These are phyloP conservation scores for Tuber borchii DNA, from an alignment of 495 filamentous ascomycete genomes.

Conservation along the genomic window DNA sequence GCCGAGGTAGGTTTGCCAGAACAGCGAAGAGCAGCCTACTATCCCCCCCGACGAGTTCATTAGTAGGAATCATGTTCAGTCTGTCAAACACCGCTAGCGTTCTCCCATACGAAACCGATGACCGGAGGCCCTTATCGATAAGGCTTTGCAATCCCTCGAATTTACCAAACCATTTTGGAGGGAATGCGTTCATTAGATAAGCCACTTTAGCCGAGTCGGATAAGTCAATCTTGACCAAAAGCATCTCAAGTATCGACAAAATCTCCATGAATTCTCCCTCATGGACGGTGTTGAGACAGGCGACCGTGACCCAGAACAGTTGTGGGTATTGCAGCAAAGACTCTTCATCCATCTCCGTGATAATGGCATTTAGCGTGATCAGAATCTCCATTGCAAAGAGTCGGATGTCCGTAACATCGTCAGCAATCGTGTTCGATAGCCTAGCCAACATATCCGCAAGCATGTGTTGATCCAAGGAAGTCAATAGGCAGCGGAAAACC, in stretches of 20 bases:
- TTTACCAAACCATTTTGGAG: conserved; percentile 77
- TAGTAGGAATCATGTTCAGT: conserved; percentile 71
- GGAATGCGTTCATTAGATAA: conserved; percentile 67
- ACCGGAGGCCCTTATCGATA: conserved; percentile 84
- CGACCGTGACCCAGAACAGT: conserved; percentile 94
- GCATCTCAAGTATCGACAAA: conserved; percentile 81
- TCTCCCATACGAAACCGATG: conserved; percentile 67
- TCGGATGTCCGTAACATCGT: conserved; percentile 83
- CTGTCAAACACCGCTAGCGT: conserved; percentile 72
- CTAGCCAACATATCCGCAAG: conserved; percentile 90
- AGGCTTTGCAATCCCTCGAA: conserved; percentile 83
- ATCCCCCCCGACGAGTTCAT: conserved; percentile 71
- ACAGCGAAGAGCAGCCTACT: conserved; percentile 75
- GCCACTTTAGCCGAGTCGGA: conserved; percentile 60
- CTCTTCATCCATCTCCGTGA: conserved; percentile 68
- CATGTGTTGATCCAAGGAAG: conserved; percentile 83
- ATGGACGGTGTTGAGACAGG: conserved; percentile 90
- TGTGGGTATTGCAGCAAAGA: conserved; percentile 84
- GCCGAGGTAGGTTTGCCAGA: conserved; percentile 82
- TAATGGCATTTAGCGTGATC: conserved; percentile 83
- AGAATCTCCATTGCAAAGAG: conserved; percentile 97
- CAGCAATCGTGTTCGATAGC: conserved; percentile 90
- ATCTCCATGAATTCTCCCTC: conserved; percentile 91
- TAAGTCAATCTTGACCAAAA: conserved; percentile 77
- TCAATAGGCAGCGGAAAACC: conserved; percentile 88